Conservation (phyloP, 2,329 filamentous ascomycete species). For the Sporothrix pallida region DNA sequence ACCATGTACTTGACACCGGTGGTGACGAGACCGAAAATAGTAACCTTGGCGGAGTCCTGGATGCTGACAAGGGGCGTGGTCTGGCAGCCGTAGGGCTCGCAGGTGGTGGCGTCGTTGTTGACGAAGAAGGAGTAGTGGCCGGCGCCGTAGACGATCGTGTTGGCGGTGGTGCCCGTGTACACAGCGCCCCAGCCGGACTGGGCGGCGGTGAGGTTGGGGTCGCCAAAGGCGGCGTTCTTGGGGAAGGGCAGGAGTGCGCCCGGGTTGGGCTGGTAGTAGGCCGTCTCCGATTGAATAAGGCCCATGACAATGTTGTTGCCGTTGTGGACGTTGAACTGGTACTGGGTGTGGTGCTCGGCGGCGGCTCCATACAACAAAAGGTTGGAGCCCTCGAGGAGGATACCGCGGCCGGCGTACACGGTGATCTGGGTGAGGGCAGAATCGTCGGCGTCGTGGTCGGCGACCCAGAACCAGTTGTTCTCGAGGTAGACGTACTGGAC, state of each 20-base stretch:
- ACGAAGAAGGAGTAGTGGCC: constrained; percentile 67
- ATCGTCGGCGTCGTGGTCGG: constrained; percentile 60
- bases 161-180: constrained; percentile 55
- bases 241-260: constrained; percentile 27
- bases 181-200: constrained; percentile 63
- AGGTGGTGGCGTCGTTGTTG: constrained; percentile 55
- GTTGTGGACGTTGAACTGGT: constrained; percentile 69
- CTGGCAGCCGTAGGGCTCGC: constrained; percentile 38
- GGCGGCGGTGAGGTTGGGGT: constrained; percentile 57
- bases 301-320: constrained; percentile 68
- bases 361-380: constrained; percentile 69
- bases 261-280: constrained; percentile 73
- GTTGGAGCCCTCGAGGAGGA: constrained; percentile 54
- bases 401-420: constrained; percentile 54
- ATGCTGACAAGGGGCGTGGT: constrained; percentile 28
- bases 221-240: constrained; percentile 46
- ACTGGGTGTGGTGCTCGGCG: constrained; percentile 68
- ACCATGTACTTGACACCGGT: constrained; percentile 31
- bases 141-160: constrained; percentile 62
- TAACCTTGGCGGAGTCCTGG: constrained; percentile 30
- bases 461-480: constrained; percentile 69
- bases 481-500: constrained; percentile 53
- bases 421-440: constrained; percentile 52
- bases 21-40: constrained; percentile 32
- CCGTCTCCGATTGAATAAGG: constrained; percentile 72